These are phyloP conservation scores for Aspergillus sp. DNA, from an alignment of 2,329 filamentous ascomycete species.

Conservation along the genomic window DNA sequence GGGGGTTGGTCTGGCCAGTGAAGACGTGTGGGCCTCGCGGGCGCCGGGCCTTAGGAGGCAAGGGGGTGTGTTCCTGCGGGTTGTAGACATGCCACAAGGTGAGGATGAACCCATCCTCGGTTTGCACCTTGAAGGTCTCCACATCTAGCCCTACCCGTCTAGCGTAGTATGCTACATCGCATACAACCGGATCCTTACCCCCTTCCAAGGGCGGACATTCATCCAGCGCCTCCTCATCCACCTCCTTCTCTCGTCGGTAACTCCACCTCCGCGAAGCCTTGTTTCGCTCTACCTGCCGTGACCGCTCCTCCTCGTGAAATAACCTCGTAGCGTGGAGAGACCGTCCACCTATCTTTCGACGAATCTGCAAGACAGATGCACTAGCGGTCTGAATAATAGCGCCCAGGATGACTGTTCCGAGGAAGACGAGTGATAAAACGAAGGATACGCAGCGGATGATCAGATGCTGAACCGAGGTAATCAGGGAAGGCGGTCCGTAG, in stretches of 20 bases:
- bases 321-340: slow-evolving; percentile 63
- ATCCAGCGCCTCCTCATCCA: slow-evolving; percentile 40
- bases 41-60: slow-evolving; percentile 47
- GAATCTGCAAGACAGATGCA: slow-evolving; percentile 50
- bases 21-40: slow-evolving; percentile 66
- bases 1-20: slow-evolving; percentile 37
- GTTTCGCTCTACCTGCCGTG: slow-evolving; percentile 58
- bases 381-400: slow-evolving; percentile 69
- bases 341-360: slow-evolving; percentile 58
- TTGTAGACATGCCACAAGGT: slow-evolving; percentile 88
- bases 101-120: slow-evolving; percentile 90
- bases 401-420: slow-evolving; percentile 73
- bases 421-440: slow-evolving; percentile 74
- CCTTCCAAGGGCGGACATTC: slow-evolving; percentile 77
- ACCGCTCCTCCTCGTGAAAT: slow-evolving; percentile 72
- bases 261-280: slow-evolving; percentile 66
- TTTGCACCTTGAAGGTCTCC: slow-evolving; percentile 81
- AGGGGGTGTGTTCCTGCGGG: slow-evolving; percentile 67
- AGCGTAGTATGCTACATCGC: slow-evolving; percentile 83
- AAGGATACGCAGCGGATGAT: slow-evolving; percentile 69
- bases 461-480: slow-evolving; percentile 66
- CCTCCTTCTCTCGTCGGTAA: slow-evolving; percentile 42
- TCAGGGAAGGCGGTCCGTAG: slow-evolving; percentile 71
- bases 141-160: slow-evolving; percentile 82
- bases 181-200: slow-evolving; percentile 74